Evolutionary conservation across 441 rosid species (phyloP), one percentile per base, ranked within the genome.

Genomic region (Daphne laureola): DNA sequence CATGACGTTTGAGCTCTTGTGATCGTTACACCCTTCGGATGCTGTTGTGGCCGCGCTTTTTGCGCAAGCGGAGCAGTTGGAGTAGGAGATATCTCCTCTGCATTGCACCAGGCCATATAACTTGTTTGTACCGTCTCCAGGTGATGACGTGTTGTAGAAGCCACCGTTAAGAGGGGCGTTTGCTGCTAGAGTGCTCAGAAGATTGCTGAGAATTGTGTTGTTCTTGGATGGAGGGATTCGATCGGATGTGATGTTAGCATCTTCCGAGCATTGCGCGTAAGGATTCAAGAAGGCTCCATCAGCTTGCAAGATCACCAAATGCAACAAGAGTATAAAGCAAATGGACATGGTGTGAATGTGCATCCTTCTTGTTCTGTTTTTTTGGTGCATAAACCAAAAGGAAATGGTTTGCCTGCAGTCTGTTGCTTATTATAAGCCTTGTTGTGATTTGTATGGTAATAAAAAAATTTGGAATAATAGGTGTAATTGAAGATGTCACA

Each of bases 21-120:
- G 2, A 21, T 21, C 25, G 0, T 52, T 18, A 54, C 77, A 77
- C 8, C 50, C 56, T 0, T 35, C 52, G 18, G 43, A 23, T 38
- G 63, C 69, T 25, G 8, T 41, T 1, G n/a, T 14, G 11, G 53
- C 55, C 11, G 72, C 51, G 12, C 61, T 58, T 49, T 31, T 65
- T 17, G 69, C 61, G 66, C 82, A 72, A 14, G 60, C 46, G 15
- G 53, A 53, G 31, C 76, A 74, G 12, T 63, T 61, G 35, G 31
- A 14, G 0, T 18, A 44, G 40, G 68, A 69, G 46, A 73, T 5
- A 27, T 69, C 70, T 6, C 65, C 68, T 58, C 78, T 69, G 49
- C 82, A 72, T 67, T 65, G 76, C 1, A 63, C 9, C 40, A 69
- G 52, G 54, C 76, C 73, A 17, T 69, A 72, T 65, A 72, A 54